Evolutionary conservation across 148 eudicot species (phyloP), one percentile per base, ranked within the genome.

Genomic region (Rhododendron mucronatum): DNA sequence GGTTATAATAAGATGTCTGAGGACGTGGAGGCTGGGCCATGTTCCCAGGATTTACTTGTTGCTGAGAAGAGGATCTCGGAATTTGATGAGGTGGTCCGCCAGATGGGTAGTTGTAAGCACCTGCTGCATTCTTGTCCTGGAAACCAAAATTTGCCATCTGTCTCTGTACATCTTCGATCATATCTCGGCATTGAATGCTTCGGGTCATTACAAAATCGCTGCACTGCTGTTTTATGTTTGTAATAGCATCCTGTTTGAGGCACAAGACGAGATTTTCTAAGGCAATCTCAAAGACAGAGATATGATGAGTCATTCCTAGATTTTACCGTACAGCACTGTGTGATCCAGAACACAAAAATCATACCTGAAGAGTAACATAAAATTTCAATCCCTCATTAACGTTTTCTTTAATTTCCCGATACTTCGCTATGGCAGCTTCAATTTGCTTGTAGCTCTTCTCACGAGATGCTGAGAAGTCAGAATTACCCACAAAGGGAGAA

Each of bases 311-410:
- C 47, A 57, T 30, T 83, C 67, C 11, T 61, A 75, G 41, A 59
- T 71, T n/a, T 45, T 53, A 9, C 30, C 30, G 7, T 13, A 71
- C 15, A 48, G 30, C 45, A 37, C 41, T 0, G 0, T n/a, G n/a
- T 26, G 16, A 41, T 39, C 18, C 20, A 30, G 30, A 79, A 83
- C 11, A 50, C 21, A 61, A 45, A 26, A 83, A 23, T 9, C 28
- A 65, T 90, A 95, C 98, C 98, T 95, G 99, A 87, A 97, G 99
- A 53, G 99, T 95, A 33, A 95, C 98, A 88, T 97, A 97, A 83
- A 97, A 97, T 90, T 97, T 97, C 84, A 97, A 74, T 81, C 99
- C 99, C 90, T 97, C 99, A 78, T 95, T 97, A 47, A 97, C 88
- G 81, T 97, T 97, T 61, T 95, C 98, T 90, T 97, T 95, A 53